These are phyloP conservation scores for Cyclaneusma minus DNA, from an alignment of 2,329 filamentous ascomycete species.

Conservation along the genomic window DNA sequence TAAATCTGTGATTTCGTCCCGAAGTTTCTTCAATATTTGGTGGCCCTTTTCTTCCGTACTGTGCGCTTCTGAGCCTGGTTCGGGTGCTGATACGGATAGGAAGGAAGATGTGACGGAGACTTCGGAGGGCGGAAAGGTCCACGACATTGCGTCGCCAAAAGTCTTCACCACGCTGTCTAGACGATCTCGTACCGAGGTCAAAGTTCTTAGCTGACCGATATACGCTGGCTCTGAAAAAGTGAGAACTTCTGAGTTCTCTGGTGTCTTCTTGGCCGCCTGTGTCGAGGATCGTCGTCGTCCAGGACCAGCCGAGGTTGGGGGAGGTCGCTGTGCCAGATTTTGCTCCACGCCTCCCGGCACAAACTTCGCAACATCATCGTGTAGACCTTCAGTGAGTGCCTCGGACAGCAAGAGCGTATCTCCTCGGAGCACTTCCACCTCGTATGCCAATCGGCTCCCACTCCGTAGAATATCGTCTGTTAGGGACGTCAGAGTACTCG, in stretches of 20 bases:
- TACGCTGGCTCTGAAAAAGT: constrained; percentile 39
- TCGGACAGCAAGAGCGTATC: constrained; percentile 74
- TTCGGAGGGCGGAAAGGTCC: constrained; percentile 80
- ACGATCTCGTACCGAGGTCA: constrained; percentile 69
- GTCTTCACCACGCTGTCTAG: constrained; percentile 79
- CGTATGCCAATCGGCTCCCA: constrained; percentile 77
- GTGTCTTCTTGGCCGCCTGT: constrained; percentile 12
- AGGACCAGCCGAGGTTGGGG: constrained; percentile 11
- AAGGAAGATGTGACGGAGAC: constrained; percentile 72
- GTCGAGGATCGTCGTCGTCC: constrained; percentile 14
- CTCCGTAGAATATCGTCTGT: constrained; percentile 91
- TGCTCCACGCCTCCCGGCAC: constrained; percentile 33
- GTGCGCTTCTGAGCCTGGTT: constrained; percentile 47
- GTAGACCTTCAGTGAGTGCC: constrained; percentile 55
- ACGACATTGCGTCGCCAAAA: constrained; percentile 93
- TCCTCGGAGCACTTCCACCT: constrained; percentile 84
- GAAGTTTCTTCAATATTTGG: constrained; percentile 55
- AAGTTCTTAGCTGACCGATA: constrained; percentile 64
- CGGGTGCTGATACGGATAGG: constrained; percentile 77
- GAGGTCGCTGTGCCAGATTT: constrained; percentile 9
- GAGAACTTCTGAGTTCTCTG: constrained; percentile 9
- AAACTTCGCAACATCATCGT: constrained; percentile 59
- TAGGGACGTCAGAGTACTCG: constrained; percentile 67
- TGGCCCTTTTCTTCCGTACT: constrained; percentile 78
- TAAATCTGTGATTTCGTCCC: constrained; percentile 55